phyloP scores from a whole-genome alignment of 441 rosid genomes.

The Melastoma candidum region DNA sequence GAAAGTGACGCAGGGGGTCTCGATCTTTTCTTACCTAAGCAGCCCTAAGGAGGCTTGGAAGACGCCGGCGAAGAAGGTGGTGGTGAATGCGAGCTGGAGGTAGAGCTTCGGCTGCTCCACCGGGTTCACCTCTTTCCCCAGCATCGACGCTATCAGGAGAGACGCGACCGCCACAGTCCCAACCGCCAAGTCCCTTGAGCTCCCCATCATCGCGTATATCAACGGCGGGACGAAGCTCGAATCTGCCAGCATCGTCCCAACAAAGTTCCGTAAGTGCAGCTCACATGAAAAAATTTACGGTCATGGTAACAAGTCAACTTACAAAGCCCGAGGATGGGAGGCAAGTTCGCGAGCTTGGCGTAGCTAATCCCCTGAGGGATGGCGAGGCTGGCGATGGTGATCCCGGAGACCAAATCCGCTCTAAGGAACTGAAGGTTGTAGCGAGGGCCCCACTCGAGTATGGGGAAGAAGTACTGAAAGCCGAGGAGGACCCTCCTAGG shows the following conservation, averaged over 20 bases:
- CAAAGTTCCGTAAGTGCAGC: not conserved
- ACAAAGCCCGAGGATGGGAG: slow-evolving; percentile 93
- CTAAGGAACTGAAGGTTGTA: slow-evolving; percentile 58
- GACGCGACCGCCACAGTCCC: slow-evolving; percentile 91
- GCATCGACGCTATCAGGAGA: slow-evolving; percentile 61
- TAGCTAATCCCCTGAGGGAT: slow-evolving; percentile 96
- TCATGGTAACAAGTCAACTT: slow-evolving; percentile 17
- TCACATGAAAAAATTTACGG: not conserved
- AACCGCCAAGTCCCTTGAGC: slow-evolving; percentile 87
- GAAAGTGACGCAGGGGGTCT: no score
- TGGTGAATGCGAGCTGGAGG: slow-evolving; percentile 87
- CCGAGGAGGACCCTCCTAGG: slow-evolving; percentile 35
- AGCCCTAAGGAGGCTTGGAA: slow-evolving; percentile 76
- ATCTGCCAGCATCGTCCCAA: slow-evolving; percentile 24
- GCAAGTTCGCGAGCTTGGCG: slow-evolving; percentile 89
- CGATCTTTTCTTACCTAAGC: slow-evolving; percentile 40
- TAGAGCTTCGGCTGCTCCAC: slow-evolving; percentile 61
- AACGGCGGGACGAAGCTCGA: slow-evolving; percentile 90
- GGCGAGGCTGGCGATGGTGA: slow-evolving; percentile 91
- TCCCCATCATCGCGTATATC: slow-evolving; percentile 86
- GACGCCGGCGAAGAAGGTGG: slow-evolving; percentile 81
- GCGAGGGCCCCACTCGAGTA: slow-evolving; percentile 76
- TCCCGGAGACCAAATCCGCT: slow-evolving; percentile 69
- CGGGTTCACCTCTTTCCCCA: slow-evolving; percentile 60
- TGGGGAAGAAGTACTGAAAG: slow-evolving; percentile 58